Base-by-base conservation (phyloP, 2,329 filamentous ascomycete species). In the Fusarium pseudonygamai region DNA sequence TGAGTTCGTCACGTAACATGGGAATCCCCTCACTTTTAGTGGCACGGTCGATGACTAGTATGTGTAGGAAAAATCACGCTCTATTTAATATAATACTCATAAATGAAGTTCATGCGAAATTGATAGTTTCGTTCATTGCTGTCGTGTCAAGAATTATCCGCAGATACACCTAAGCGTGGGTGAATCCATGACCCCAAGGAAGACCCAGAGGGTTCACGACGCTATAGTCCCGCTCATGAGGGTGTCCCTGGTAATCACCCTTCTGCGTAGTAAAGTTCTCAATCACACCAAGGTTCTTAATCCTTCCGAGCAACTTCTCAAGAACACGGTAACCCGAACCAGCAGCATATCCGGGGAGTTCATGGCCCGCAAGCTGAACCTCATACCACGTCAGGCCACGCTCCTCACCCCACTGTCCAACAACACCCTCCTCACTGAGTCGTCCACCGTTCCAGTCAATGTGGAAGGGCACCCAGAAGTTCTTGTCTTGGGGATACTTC, bases 341-440 rank as follows among this genome's bases (percentile, higher is more conserved):
- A 2, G 79, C 76, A 18, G 71, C 55, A 12, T 80, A 80, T 0
- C 78, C 78, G 0, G 79, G 79, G 11, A 80, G 45, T 55, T 80
- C 76, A 80, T 95, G 91, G 0, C 93, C 93, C 0, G 86, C 84
- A 13, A 92, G 77, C n/a, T 89, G 85, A 57, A 95, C 86, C 57
- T 88, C 87, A 13, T 91, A 90, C 75, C 89, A 94, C 0, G 93
- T 96, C 53, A 97, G 81, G 0, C 93, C 92, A 52, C 94, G 86
- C 84, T 97, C 94, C 0, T 90, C 91, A 73, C 92, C 89, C 55
- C 88, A 89, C 0, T 88, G 89, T 4, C 94, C 94, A 78, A 95
- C 86, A 3, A 92, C 84, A 2, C 93, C 93, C 2, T 87, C 85
- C 2, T 87, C 92, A 0, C 90, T 89, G 32, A 87, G 78, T 24